A percentile compares a stretch with the other conserved stretches of the same genome.
Evolutionary conservation across 352 stramenopile species (phyloP).

Genomic region (Globisporangium canariense): DNA sequence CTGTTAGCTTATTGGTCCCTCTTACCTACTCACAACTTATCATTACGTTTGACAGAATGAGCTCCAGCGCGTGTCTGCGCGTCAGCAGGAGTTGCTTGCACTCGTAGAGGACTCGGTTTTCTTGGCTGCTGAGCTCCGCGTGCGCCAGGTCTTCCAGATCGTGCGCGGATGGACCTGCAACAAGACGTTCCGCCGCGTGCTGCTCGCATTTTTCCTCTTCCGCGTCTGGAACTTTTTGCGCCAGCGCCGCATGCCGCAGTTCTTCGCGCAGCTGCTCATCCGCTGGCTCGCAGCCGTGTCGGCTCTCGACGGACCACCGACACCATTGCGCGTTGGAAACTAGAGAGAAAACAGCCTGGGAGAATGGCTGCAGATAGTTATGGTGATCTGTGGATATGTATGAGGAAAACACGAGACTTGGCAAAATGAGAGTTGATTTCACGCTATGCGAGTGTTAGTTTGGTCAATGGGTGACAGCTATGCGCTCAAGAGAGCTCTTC

Average conservation of each 20-base stretch:
- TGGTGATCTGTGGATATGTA: conserved; percentile 1
- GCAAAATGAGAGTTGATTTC: not conserved
- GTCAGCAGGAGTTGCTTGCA: conserved; percentile 37
- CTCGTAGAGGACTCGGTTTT: conserved; percentile 42
- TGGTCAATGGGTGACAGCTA: not conserved
- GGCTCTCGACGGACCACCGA: conserved; percentile 32
- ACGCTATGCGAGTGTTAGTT: not conserved
- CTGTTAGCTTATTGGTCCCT: not conserved
- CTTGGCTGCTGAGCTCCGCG: conserved; percentile 36
- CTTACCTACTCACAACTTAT: not conserved
- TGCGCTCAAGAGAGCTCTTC: not conserved
- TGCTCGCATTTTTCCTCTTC: conserved; percentile 44
- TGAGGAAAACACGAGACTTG: not conserved
- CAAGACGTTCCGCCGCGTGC: conserved; percentile 42
- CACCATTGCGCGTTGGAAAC: conserved; percentile 3
- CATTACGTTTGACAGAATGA: conserved; percentile 32
- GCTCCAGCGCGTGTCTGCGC: conserved; percentile 36
- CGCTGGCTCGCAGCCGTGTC: conserved; percentile 54
- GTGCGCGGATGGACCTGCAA: conserved; percentile 45
- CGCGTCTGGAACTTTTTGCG: conserved; percentile 56
- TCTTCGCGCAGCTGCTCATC: conserved; percentile 59
- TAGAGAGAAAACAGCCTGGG: not conserved
- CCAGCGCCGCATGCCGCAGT: conserved; percentile 44
- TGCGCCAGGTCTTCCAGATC: conserved; percentile 30
- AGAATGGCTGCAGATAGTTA: not conserved